Base-by-base conservation (phyloP, 306 rosid species). In the Rosa multiflora region DNA sequence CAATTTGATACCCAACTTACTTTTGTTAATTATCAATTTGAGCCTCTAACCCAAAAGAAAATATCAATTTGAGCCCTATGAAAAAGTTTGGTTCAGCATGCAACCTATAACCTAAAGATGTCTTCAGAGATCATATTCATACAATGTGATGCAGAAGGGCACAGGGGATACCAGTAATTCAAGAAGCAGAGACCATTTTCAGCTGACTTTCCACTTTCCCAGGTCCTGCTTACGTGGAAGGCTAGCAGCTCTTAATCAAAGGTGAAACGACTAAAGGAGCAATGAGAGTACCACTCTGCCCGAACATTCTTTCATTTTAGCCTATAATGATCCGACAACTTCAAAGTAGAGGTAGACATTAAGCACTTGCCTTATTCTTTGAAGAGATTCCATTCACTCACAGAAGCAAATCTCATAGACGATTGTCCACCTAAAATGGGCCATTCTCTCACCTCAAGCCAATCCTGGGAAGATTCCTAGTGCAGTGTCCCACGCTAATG, bases 141-240 rank as follows among this genome's bases (percentile, higher is more conserved):
- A 64, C 20, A 64, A 64, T 15, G 70, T 32, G 70, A 43, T 43
- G 37, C 5, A 51, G 26, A 71, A 17, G 76, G 43, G 46, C 17
- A 29, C 4, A 49, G 61, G 46, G 15, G 29, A 18, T 17, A 53
- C 78, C 5, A 15, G 35, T 23, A 21, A 23, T 37, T 40, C 4
- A 8, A 39, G 52, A 74, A 56, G 49, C 77, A 49, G 53, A 17
- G 51, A 11, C 52, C 77, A 40, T n/a, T 74, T n/a, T 40, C 70
- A 59, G 23, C 43, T 5, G 20, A 44, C 26, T 23, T 59, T 75
- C 37, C 37, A 32, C 37, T 32, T 32, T 32, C 2, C 69, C 70
- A 2, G 21, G 39, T 12, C 67, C 56, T 58, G 23, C n/a, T 15
- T 51, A 21, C 21, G n/a, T 8, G 9, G 0, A 51, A 39, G 49